These are phyloP conservation scores for Epichloe scottii DNA, from an alignment of 2,329 filamentous ascomycete genomes.

Conservation along the genomic window DNA sequence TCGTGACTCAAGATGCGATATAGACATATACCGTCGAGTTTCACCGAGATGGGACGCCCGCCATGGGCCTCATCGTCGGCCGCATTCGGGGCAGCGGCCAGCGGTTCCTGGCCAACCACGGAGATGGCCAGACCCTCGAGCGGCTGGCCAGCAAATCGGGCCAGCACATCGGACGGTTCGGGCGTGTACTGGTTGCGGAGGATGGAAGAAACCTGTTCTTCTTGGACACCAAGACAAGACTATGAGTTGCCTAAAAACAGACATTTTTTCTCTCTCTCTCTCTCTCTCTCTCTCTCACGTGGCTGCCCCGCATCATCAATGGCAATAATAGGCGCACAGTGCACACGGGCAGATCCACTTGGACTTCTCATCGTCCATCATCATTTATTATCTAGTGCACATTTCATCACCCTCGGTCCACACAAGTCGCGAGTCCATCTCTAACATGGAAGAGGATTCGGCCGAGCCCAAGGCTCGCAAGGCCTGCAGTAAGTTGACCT, in stretches of 20 bases:
- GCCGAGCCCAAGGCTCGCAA: conserved; percentile 4
- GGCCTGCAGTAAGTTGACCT: conserved; percentile 1
- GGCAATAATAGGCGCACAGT: too few relatives aligned
- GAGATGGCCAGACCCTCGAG: conserved; percentile 9
- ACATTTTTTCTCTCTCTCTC: background rate
- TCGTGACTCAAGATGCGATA: conserved; percentile 1
- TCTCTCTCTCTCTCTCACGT: too few relatives aligned
- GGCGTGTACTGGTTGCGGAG: conserved; percentile 3
- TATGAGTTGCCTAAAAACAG: conserved; percentile 2
- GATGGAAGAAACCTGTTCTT: conserved; percentile 11
- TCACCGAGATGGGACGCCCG: conserved; percentile 11
- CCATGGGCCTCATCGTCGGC: conserved; percentile 13
- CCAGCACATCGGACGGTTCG: conserved; percentile 13
- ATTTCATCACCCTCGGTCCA: too few relatives aligned
- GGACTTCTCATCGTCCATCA: too few relatives aligned
- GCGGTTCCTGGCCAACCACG: conserved; percentile 17
- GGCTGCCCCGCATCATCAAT: too few relatives aligned
- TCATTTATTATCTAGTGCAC: too few relatives aligned
- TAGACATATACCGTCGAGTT: conserved; percentile 21
- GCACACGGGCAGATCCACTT: too few relatives aligned
- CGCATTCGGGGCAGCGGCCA: conserved; percentile 9
- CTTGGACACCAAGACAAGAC: conserved; percentile 6
- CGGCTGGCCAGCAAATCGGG: conserved; percentile 5
- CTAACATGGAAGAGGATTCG: conserved; percentile 1
- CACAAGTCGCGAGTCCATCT: background rate